Evolutionary conservation across 352 stramenopile species (phyloP), one percentile per base, ranked within the genome.

Genomic region (Globisporangium echinulatum): DNA sequence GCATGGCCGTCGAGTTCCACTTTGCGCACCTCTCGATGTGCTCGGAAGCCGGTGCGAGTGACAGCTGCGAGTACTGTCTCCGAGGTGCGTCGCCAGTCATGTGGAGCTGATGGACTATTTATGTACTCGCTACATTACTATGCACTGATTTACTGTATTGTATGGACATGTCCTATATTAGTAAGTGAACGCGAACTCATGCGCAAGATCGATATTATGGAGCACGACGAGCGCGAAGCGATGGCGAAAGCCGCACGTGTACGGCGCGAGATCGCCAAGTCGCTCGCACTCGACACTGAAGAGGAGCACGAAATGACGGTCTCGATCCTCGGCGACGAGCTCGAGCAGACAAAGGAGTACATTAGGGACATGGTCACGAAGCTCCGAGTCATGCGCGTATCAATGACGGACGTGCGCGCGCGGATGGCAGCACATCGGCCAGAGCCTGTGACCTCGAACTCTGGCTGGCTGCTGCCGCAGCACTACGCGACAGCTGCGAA

Each of bases 1-100:
- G 78, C 49, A 66, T 54, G 33, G 68, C 74, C 5, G 75, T 88
- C 37, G 77, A 85, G 65, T 69, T 82, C 51, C 76, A 88, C 42
- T 88, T 88, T 52, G 62, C 67, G 13, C 78, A 88, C 59, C 56
- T 85, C 1, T 80, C 74, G 37, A 67, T 75, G 52, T 88, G 78
- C 56, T 74, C 71, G 61, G 63, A 72, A 5, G 60, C 57, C 1
- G 44, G 66, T 37, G 52, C 70, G 58, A 68, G 57, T 38, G 54
- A 67, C 7, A 68, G 43, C 17, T 88, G 78, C 38, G 78, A 84
- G 56, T 88, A 88, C 44, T 88, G 78, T 38, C 59, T 87, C 46
- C 69, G 65, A 55, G 63, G 66, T 75, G 50, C 36, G 25, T 58
- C n/a, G 14, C 33, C 5, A 47, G 46, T n/a, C 25, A 33, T 33